Conservation (phyloP, 169 alveolate genomes). For the Cryptosporidium meleagridis region DNA sequence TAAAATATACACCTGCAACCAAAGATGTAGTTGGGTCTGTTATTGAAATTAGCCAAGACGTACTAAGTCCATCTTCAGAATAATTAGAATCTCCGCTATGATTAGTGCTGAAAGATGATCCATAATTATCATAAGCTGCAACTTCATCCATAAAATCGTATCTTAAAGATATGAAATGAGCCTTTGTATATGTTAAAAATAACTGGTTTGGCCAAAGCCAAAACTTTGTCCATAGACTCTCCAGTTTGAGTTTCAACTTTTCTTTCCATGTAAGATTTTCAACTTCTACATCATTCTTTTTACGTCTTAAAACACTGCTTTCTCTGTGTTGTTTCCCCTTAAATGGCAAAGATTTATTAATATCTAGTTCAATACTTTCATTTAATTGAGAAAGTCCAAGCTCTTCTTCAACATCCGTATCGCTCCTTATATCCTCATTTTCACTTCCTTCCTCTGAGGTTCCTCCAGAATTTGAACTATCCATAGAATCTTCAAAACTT, state of each 20-base stretch:
- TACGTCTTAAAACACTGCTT: background rate
- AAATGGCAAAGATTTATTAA: background rate
- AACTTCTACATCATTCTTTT: background rate
- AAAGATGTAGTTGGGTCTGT: conserved; percentile 62
- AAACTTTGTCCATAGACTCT: conserved; percentile 2
- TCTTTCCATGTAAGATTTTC: conserved; percentile 32
- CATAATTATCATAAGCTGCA: conserved; percentile 69
- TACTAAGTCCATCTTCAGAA: conserved; percentile 22
- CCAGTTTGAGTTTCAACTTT: background rate
- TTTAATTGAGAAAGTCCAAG: conserved; percentile 21
- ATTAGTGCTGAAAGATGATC: conserved; percentile 51
- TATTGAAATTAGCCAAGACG: conserved; percentile 57
- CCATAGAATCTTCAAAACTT: background rate
- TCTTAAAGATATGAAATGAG: conserved; percentile 68
- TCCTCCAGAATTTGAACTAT: conserved; percentile 9
- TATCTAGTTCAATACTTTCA: conserved; percentile 56
- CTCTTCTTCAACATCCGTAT: conserved; percentile 31
- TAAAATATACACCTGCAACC: conserved; percentile 72
- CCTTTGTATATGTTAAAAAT: conserved; percentile 55
- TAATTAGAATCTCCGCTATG: conserved; percentile 23
- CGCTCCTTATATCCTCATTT: background rate
- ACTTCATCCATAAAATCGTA: conserved; percentile 74
- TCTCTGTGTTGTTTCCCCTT: conserved; percentile 11
- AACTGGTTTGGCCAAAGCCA: conserved; percentile 61
- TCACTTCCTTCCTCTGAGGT: conserved; percentile 4